A percentile compares a stretch with the other conserved stretches of the same genome.
Evolutionary conservation across 768 basidiomycete genomes (phyloP).

Genomic region (Tylopilus plumbeoviolaceoides): DNA sequence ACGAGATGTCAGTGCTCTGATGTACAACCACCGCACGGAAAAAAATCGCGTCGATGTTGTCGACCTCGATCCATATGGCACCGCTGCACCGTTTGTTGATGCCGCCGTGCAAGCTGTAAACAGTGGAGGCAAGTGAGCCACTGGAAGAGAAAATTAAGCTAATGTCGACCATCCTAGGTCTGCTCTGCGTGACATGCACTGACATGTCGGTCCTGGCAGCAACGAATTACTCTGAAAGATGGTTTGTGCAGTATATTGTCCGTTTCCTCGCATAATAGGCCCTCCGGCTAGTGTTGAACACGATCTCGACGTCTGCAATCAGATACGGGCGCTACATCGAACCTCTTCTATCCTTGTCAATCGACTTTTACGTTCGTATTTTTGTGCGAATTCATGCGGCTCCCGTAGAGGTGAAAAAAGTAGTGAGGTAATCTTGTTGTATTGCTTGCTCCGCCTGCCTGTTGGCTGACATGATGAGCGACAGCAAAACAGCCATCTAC

Average conservation of each 20-base stretch:
- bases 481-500: conserved; percentile 80
- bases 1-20: conserved; percentile 57
- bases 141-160: background rate
- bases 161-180: conserved; percentile 37
- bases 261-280: conserved; percentile 46
- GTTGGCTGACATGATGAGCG: conserved; percentile 8
- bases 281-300: conserved; percentile 93
- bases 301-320: no score
- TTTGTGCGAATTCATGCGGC: no score
- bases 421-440: conserved; percentile 56
- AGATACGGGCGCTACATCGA: no score
- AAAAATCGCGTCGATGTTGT: conserved; percentile 25
- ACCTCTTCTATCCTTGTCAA: no score
- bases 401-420: no score
- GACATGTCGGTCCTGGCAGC: conserved; percentile 93
- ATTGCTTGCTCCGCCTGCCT: background rate
- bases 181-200: conserved; percentile 95
- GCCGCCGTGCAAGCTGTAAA: conserved; percentile 84
- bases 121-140: conserved; percentile 82
- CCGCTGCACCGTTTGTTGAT: conserved; percentile 95
- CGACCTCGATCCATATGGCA: conserved; percentile 42
- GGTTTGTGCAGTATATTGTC: conserved; percentile 41
- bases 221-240: conserved; percentile 94
- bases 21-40: conserved; percentile 41
- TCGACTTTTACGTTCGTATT: no score